Conservation (phyloP, 352 stramenopile genomes). For the Phytophthora pluvialis region DNA sequence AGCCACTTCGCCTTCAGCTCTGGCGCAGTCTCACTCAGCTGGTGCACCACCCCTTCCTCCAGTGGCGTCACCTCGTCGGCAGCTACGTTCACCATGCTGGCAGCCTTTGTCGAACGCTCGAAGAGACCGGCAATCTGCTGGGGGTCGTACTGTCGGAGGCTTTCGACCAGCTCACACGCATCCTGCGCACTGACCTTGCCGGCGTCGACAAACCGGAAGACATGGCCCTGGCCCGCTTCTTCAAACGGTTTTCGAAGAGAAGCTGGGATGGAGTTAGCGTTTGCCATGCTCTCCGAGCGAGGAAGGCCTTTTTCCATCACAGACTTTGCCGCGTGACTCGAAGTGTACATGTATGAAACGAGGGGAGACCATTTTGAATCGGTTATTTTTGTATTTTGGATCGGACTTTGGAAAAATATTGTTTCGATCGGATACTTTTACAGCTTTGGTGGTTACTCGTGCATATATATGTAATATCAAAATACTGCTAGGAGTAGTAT, state of each 20-base stretch:
- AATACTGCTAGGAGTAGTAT: too few relatives aligned
- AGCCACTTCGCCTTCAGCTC: constrained; percentile 46
- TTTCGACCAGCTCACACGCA: constrained; percentile 46
- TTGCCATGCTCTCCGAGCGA: constrained; percentile 46
- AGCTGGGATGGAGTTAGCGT: constrained; percentile 38
- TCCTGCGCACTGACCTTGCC: constrained; percentile 41
- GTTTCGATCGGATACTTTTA: too few relatives aligned
- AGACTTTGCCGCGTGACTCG: constrained; percentile 30
- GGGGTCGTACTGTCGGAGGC: constrained; percentile 38
- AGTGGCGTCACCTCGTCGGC: constrained; percentile 45
- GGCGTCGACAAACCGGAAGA: constrained; percentile 58
- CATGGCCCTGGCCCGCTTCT: constrained; percentile 45
- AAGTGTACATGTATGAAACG: constrained; percentile 30
- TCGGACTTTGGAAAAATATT: too few relatives aligned
- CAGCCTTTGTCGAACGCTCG: constrained; percentile 42
- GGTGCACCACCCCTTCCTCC: constrained; percentile 49
- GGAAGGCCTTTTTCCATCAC: constrained; percentile 33
- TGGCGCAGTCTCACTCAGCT: constrained; percentile 35
- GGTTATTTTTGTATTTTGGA: too few relatives aligned
- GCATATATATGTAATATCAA: too few relatives aligned
- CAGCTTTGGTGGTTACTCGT: too few relatives aligned
- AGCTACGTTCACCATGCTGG: constrained; percentile 19
- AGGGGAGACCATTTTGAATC: too few relatives aligned
- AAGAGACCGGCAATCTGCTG: constrained; percentile 45
- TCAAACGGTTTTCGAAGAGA: constrained; percentile 43